phyloP scores from a whole-genome alignment of 2,329 filamentous ascomycete species.

The Aspergillus sojae region DNA sequence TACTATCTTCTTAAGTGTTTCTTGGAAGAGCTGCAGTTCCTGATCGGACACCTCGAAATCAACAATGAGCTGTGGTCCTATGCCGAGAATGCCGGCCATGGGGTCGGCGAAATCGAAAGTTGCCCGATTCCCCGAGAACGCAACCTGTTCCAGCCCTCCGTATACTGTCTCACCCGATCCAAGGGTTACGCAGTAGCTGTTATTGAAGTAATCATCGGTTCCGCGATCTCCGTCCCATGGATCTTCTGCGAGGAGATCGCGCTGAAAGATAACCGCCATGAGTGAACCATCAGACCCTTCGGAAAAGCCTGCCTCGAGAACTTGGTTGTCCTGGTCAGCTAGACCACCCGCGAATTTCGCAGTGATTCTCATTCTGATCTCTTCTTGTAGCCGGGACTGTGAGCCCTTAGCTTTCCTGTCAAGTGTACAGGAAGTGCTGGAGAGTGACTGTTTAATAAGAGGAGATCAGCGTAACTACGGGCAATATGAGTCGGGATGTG shows the following conservation, averaged over 20 bases:
- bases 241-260: not conserved
- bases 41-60: not conserved
- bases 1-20: not conserved
- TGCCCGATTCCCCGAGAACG: not conserved
- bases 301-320: not conserved
- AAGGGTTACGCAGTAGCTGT: slow-evolving; percentile 1
- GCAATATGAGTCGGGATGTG: too few species aligned
- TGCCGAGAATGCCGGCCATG: not conserved
- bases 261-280: not conserved
- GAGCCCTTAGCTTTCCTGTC: too few species aligned
- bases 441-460: too few species aligned
- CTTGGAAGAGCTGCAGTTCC: not conserved
- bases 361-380: not conserved
- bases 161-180: not conserved
- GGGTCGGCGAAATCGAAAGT: not conserved
- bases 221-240: not conserved
- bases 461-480: too few species aligned
- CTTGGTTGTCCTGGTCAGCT: not conserved
- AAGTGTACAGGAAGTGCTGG: too few species aligned
- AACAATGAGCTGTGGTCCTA: not conserved
- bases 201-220: not conserved
- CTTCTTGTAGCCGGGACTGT: too few species aligned
- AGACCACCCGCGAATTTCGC: not conserved
- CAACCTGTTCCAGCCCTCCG: not conserved
- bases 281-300: not conserved